Evolutionary conservation across 495 filamentous ascomycete species (phyloP).

Genomic region (Podospora pseudocomata): DNA sequence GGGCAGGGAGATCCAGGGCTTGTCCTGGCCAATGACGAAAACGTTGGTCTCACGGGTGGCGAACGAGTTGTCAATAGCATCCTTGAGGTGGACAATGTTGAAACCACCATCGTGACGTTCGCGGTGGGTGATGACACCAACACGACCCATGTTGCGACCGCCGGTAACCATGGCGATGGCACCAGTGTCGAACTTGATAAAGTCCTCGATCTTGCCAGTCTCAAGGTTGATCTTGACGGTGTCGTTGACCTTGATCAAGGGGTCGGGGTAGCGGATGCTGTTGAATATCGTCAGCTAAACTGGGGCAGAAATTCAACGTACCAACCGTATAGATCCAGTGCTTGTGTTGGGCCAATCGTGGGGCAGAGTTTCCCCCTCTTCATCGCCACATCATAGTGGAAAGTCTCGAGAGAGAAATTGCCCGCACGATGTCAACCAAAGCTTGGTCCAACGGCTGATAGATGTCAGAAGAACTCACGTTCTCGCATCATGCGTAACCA

Average conservation of each 20-base stretch:
- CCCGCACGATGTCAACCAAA: conserved; percentile 67
- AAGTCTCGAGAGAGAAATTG: conserved; percentile 6
- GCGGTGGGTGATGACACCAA: conserved; percentile 99
- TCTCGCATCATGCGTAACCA: conserved; percentile 99
- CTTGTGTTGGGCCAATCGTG: conserved; percentile 23
- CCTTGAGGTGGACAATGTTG: conserved; percentile 99
- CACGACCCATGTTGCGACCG: conserved; percentile 99
- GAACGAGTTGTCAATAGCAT: conserved; percentile 98
- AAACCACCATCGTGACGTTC: conserved; percentile 99
- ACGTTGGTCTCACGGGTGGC: conserved; percentile 98
- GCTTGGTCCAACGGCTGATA: conserved; percentile 99
- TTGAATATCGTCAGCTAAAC: conserved; percentile 39
- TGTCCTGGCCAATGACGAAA: conserved; percentile 94
- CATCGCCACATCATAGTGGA: not conserved
- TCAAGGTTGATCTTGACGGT: conserved; percentile 97
- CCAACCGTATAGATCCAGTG: conserved; percentile 41
- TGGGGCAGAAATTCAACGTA: conserved; percentile 37
- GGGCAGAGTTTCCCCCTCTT: conserved; percentile 7
- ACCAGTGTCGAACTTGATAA: conserved; percentile 95
- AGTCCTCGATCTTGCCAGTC: conserved; percentile 95
- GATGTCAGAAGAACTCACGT: conserved; percentile 95
- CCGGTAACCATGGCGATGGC: conserved; percentile 96
- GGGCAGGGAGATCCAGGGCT: conserved; percentile 97
- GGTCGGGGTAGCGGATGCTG: conserved; percentile 98
- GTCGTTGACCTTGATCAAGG: conserved; percentile 98